Base-by-base conservation (phyloP, 208 protist genomes). In the Wallacemonas sp. region DNA sequence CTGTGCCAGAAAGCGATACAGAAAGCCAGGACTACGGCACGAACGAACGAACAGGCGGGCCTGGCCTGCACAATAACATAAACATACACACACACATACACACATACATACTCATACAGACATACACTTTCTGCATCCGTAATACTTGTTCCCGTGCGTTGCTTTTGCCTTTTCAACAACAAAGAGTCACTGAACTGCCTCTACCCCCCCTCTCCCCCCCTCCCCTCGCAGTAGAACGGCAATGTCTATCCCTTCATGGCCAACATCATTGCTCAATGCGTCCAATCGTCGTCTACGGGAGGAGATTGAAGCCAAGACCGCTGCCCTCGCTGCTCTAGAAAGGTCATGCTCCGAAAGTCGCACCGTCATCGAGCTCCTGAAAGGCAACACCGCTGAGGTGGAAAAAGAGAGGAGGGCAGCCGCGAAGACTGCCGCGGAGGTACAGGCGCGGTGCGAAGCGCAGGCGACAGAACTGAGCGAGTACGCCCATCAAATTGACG, bases 231-330 rank as follows among this genome's bases (percentile, higher is more conserved):
- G 11, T n/a, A 15, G 36, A 1, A 26, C 1, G 1, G 39, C 17
- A n/a, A 83, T 94, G 84, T 79, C 51, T n/a, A 22, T 58, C 30
- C 51, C 51, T 24, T 58, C 77, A 42, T 90, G 82, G 81, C 88
- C 88, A 28, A 47, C 68, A 19, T 78, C 62, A 34, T 46, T 92
- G 24, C 74, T 95, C 21, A 91, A 82, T 56, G 72, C 77, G 30
- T 72, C 75, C 31, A 95, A 95, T 68, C 80, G 77, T 42, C 56
- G 30, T 22, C 49, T 95, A 30, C 83, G 59, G 34, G 79, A 84
- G 24, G 54, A 64, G 19, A 62, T 86, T 30, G 77, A 80, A 34
- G 31, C 62, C 31, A 45, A 75, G 21, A 72, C 70, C 5, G 36
- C 62, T 3, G 56, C 78, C 3, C 30, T 91, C 1, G 51, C 60